phyloP scores from a whole-genome alignment of 768 basidiomycete genomes.

The Mycena olivaceomarginata region DNA sequence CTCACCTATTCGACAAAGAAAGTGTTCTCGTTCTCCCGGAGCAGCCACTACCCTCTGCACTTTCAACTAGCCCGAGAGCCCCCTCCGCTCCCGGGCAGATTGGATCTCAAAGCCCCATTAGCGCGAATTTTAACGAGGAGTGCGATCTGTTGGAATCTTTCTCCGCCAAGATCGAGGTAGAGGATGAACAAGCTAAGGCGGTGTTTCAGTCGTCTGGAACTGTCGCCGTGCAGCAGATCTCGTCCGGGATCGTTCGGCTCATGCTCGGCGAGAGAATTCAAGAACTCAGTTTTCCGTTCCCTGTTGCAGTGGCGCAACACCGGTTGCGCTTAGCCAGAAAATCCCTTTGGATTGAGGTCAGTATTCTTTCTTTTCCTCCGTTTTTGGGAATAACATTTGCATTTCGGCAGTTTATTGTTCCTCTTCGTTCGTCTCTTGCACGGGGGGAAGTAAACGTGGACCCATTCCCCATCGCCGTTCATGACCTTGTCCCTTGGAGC shows the following conservation, averaged over 20 bases:
- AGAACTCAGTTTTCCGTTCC: constrained; percentile 17
- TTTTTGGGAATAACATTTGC: no score
- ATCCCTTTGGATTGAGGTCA: neutral
- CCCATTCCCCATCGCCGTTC: constrained; percentile 50
- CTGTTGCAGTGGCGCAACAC: constrained; percentile 57
- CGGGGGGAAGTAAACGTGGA: constrained; percentile 46
- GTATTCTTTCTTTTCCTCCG: neutral
- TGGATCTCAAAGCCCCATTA: constrained; percentile 43
- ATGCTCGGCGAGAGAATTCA: constrained; percentile 48
- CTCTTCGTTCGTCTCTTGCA: constrained; percentile 44
- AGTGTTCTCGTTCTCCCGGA: constrained; percentile 31
- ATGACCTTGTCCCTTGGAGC: constrained; percentile 50
- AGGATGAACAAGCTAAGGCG: constrained; percentile 40
- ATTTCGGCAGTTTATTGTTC: constrained; percentile 34
- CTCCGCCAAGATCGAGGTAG: constrained; percentile 43
- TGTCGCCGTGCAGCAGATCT: constrained; percentile 44
- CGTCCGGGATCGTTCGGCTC: constrained; percentile 44
- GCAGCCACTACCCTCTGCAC: constrained; percentile 22
- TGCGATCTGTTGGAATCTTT: constrained; percentile 47
- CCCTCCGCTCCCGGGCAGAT: constrained; percentile 35
- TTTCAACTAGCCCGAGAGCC: neutral
- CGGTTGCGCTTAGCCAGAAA: constrained; percentile 35
- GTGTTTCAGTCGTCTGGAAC: constrained; percentile 43
- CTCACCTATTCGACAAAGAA: constrained; percentile 23
- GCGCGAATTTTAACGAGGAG: constrained; percentile 49